A percentile compares a stretch with the other conserved stretches of the same genome.
These are phyloP conservation scores for Agrostemma githago DNA, from an alignment of 148 eudicot genomes.

Conservation along the genomic window DNA sequence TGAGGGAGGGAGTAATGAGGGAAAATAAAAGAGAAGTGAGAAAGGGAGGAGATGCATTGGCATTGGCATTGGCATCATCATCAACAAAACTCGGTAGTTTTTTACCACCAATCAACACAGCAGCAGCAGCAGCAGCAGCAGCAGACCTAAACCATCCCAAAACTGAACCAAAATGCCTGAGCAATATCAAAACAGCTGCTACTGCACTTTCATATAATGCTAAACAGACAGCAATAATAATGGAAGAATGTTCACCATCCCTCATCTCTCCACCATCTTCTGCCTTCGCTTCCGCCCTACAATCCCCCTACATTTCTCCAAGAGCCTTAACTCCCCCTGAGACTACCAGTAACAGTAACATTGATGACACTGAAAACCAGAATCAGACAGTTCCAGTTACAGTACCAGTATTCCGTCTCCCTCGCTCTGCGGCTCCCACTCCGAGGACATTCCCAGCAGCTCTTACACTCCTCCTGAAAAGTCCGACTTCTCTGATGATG, in stretches of 20 bases:
- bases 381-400: conserved; percentile 20
- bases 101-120: conserved; percentile 1
- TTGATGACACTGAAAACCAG: conserved; percentile 8
- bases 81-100: conserved; percentile 12
- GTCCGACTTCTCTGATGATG: conserved; percentile 50
- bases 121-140: background rate
- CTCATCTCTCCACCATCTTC: conserved; percentile 78
- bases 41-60: conserved; percentile 3
- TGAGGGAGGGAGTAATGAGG: no score
- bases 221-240: background rate
- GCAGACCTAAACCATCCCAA: background rate
- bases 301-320: conserved; percentile 83
- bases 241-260: conserved; percentile 44
- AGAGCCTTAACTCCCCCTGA: conserved; percentile 36
- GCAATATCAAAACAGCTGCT: conserved; percentile 11
- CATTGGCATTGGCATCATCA: conserved; percentile 2
- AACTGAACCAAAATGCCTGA: background rate
- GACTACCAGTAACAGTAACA: background rate
- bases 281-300: conserved; percentile 74
- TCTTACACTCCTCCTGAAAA: conserved; percentile 72
- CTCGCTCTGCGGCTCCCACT: conserved; percentile 51
- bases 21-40: background rate
- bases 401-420: conserved; percentile 30
- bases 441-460: conserved; percentile 65
- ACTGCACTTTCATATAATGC: conserved; percentile 15